Base-by-base conservation (phyloP, 129 eudicot genomes). In the Heracleum sosnowskyi region DNA sequence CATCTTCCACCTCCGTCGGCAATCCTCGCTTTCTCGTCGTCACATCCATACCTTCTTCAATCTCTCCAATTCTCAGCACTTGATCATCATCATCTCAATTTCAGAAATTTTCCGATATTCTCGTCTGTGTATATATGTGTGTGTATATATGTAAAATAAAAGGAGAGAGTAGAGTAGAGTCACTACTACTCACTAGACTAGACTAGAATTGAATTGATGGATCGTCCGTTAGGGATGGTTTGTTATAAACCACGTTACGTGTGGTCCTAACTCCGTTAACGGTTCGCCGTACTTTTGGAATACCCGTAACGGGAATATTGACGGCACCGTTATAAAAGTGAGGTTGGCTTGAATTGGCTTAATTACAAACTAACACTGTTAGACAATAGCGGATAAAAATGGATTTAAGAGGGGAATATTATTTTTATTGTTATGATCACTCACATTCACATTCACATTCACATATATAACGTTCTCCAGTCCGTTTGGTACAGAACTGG, bases 41-140 rank as follows among this genome's bases (percentile, higher is more conserved):
- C 29, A 77, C 85, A 80, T 86, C 87, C 89, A 86, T 86, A 13
- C 81, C 79, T 8, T 44, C 79, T 8, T 44, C 41, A 47, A 79
- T 64, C 68, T 73, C 84, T 69, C 78, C 75, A 77, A 40, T 40
- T 40, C 76, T 64, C 90, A 9, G 11, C 47, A 11, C 16, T 44
- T 12, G 16, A n/a, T 11, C 8, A n/a, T n/a, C 47, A 44, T 44
- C 47, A 44, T 7, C 47, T 44, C 17, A 44, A 44, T 11, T 11
- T 11, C 47, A n/a, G 16, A 2, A 44, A 2, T 44, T 10, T 9
- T 41, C 13, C 4, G 0, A 24, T 8, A 60, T 8, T 60, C 68
- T 10, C 33, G 1, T 26, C 5, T 60, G 15, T 60, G 1, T 62
- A 5, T 60, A 1, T 62, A 9, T 26, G 4, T n/a, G 6, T 62